Percentiles rank a stretch among this genome's conserved stretches.
These are phyloP conservation scores for Amphichorda felina DNA, from an alignment of 2,329 filamentous ascomycete species.

Conservation along the genomic window DNA sequence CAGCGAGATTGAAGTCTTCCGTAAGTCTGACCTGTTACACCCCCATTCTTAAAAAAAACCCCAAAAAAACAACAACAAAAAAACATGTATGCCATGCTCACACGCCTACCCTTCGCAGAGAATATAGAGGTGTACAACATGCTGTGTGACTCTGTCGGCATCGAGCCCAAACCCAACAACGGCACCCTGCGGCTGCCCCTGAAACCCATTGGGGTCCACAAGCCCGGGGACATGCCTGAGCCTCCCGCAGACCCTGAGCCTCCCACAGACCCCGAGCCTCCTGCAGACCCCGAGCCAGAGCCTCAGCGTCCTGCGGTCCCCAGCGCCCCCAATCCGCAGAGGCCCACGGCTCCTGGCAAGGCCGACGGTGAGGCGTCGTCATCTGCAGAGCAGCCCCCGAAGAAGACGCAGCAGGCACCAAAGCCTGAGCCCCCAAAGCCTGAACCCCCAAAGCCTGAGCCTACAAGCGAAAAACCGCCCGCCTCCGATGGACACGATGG, in stretches of 20 bases:
- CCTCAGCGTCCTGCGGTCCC: slow-evolving; percentile 1
- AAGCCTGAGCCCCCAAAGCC: background rate
- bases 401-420: background rate
- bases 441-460: background rate
- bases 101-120: slow-evolving; percentile 38
- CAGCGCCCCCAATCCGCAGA: background rate
- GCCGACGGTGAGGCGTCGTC: slow-evolving; percentile 2
- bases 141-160: slow-evolving; percentile 73
- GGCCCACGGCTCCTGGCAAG: background rate
- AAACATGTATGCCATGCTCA: background rate
- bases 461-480: background rate
- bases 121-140: slow-evolving; percentile 95
- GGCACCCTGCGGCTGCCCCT: slow-evolving; percentile 70
- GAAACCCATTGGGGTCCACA: slow-evolving; percentile 49
- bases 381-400: background rate
- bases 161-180: slow-evolving; percentile 70
- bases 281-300: slow-evolving; percentile 16
- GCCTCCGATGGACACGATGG: slow-evolving; percentile 7
- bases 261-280: slow-evolving; percentile 23
- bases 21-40: slow-evolving; percentile 42
- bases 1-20: slow-evolving; percentile 69
- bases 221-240: slow-evolving; percentile 31
- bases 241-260: slow-evolving; percentile 24
- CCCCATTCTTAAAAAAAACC: background rate
- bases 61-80: background rate